A percentile compares a stretch with the other conserved stretches of the same genome.
phyloP scores from a whole-genome alignment of 129 eudicot genomes.

The Artemisia annua region DNA sequence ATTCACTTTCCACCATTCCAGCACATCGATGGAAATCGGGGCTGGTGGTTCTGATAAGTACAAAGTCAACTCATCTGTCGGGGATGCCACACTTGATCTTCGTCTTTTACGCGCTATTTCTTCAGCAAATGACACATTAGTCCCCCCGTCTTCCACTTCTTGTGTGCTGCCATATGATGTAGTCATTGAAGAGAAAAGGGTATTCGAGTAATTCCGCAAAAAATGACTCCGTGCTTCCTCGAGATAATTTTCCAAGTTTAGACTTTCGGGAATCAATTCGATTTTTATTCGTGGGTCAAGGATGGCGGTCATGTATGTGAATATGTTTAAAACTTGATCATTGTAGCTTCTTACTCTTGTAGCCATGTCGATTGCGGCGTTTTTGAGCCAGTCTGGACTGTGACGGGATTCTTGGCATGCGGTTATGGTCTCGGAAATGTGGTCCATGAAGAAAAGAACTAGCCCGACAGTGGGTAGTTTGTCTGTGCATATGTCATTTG shows the following conservation, averaged over 20 bases:
- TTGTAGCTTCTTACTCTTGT: conserved; percentile 55
- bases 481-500: conserved; percentile 78
- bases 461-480: conserved; percentile 77
- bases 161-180: conserved; percentile 43
- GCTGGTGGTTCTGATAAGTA: conserved; percentile 88
- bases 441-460: conserved; percentile 96
- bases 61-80: conserved; percentile 82
- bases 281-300: conserved; percentile 91
- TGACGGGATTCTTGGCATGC: conserved; percentile 74
- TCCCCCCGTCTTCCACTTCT: conserved; percentile 64
- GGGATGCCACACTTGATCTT: conserved; percentile 60
- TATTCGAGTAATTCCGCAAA: conserved; percentile 59
- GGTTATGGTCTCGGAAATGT: conserved; percentile 73
- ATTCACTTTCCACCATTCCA: conserved; percentile 95
- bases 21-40: conserved; percentile 67
- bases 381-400: conserved; percentile 89
- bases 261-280: conserved; percentile 79
- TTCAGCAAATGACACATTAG: conserved; percentile 80
- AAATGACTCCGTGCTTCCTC: conserved; percentile 80
- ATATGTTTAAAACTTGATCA: conserved; percentile 66
- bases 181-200: conserved; percentile 53
- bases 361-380: conserved; percentile 70
- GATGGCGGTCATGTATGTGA: conserved; percentile 81
- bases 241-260: conserved; percentile 66
- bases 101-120: conserved; percentile 93